Base-by-base conservation (phyloP, 805 yeast genomes). In the Spathaspora boniae region DNA sequence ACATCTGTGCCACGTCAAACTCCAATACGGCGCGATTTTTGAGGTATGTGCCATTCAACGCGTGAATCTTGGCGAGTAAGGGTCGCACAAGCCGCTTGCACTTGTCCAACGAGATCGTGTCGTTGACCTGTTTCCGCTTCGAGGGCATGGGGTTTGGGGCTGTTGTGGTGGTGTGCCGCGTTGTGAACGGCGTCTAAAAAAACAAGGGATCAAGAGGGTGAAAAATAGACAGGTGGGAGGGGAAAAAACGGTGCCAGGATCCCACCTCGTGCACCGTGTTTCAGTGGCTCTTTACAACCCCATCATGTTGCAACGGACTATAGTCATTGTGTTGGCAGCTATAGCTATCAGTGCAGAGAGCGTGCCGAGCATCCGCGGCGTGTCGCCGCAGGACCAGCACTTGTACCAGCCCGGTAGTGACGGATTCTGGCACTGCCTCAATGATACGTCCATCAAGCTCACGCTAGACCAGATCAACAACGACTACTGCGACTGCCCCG, bases 401-500 rank as follows among this genome's bases (percentile, higher is more conserved):
- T 51, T 68, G 18, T 86, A 86, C 50, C 47, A 51, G 5, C 78
- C 89, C 1, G 9, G 28, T 16, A 56, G 66, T 32, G 36, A 46
- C 24, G 65, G 61, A 0, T 46, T 41, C 23, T 91, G 93, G 86
- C 58, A 65, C 5, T 91, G 98, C 62, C 56, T 91, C 24, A 49
- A 60, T 21, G 72, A 84, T 50, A 82, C 93, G 0, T 72, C 76
- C n/a, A 75, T 87, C 4, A 66, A 65, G 15, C 59, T 91, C 14
- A 67, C 80, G 26, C 65, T 67, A 34, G 64, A 64, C 24, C 84
- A 80, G 50, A 72, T 91, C 47, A 91, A 91, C 55, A 97, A 93
- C 57, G 83, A 88, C 48, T 82, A 72, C 52, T 91, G 98, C 60
- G 98, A 93, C 52, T 91, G 98, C 63, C 97, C 97, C 0, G 98